A percentile compares a stretch with the other conserved stretches of the same genome.
Evolutionary conservation across 148 eudicot genomes (phyloP).

Genomic region (Nyssa sinensis): DNA sequence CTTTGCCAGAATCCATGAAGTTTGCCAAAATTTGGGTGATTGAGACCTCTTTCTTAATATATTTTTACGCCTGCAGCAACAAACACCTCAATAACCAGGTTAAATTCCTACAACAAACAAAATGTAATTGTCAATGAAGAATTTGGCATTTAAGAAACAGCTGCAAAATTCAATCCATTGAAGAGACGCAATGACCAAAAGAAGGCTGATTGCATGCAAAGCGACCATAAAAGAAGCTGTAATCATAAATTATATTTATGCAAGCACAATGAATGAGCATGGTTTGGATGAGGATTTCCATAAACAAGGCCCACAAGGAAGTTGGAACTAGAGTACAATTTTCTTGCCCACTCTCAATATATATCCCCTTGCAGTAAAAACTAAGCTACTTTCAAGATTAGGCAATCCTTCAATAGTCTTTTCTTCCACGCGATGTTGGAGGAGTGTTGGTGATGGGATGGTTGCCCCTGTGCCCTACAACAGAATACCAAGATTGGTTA

Average conservation of each 20-base stretch:
- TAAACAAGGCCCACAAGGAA: not conserved
- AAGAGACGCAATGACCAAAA: slow-evolving; percentile 5
- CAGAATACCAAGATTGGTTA: not conserved
- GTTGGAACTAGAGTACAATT: slow-evolving; percentile 21
- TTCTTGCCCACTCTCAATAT: slow-evolving; percentile 14
- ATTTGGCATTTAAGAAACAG: not conserved
- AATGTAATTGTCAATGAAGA: not conserved
- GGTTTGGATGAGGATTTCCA: slow-evolving; percentile 2
- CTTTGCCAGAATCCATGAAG: too few relatives aligned
- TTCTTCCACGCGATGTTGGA: slow-evolving; percentile 71
- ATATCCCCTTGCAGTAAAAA: slow-evolving; percentile 21
- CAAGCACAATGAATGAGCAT: slow-evolving; percentile 28
- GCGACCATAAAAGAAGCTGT: slow-evolving; percentile 14
- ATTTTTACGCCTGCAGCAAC: slow-evolving; percentile 9
- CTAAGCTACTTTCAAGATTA: slow-evolving; percentile 23
- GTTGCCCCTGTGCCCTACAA: slow-evolving; percentile 74
- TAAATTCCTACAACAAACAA: slow-evolving; percentile 4
- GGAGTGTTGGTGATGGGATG: slow-evolving; percentile 52
- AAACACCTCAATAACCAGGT: slow-evolving; percentile 2
- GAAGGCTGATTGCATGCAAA: slow-evolving; percentile 6
- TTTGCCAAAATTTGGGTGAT: too few relatives aligned
- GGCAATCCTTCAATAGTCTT: slow-evolving; percentile 68
- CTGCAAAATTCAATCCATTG: not conserved
- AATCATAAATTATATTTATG: slow-evolving; percentile 18
- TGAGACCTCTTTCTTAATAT: slow-evolving; percentile 1